Evolutionary conservation across 345 rosid genomes (phyloP), one percentile per base, ranked within the genome.

Genomic region (Eucalyptus erythrocorys): DNA sequence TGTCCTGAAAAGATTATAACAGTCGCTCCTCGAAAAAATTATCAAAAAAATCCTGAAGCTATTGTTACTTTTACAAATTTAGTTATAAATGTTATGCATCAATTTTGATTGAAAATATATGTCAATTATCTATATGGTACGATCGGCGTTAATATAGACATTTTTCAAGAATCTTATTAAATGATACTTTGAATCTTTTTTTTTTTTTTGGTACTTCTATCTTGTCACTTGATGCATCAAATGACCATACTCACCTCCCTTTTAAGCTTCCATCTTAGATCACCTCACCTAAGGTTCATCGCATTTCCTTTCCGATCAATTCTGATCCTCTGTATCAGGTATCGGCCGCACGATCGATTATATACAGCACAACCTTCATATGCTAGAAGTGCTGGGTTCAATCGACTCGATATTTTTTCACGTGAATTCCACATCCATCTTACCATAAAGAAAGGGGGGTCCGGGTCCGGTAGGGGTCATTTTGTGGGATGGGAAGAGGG

Each of bases 101-200:
- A 12, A 27, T 59, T 26, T 27, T 0, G 2, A 3, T 4, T 59
- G 1, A 0, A 59, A 59, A 11, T 26, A 51, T 1, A 59, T 27
- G 6, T 5, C 7, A 3, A 0, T 12, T 5, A 12, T 57, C 2
- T 26, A 59, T 12, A 27, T 26, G 2, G 1, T 59, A 26, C 1
- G 5, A 8, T 24, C 3, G 2, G 1, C 0, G 2, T 4, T 26
- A 27, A 26, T 1, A 26, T 59, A 59, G 0, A 59, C 4, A 26
- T 59, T 59, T 59, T 57, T 57, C 1, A 1, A 51, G 19, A 19
- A 19, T 19, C 26, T 51, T 51, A 51, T 19, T 51, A 51, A 51
- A 51, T 51, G 57, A 24, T 55, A 55, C 13, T 10, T 55, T 24
- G 30, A 55, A 55, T 55, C 24, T 55, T 2, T 22, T 55, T 55